Percentiles rank a stretch among this genome's conserved stretches.
Evolutionary conservation across 108 stramenopile species (phyloP).

Genomic region (Cyclotella baltica): DNA sequence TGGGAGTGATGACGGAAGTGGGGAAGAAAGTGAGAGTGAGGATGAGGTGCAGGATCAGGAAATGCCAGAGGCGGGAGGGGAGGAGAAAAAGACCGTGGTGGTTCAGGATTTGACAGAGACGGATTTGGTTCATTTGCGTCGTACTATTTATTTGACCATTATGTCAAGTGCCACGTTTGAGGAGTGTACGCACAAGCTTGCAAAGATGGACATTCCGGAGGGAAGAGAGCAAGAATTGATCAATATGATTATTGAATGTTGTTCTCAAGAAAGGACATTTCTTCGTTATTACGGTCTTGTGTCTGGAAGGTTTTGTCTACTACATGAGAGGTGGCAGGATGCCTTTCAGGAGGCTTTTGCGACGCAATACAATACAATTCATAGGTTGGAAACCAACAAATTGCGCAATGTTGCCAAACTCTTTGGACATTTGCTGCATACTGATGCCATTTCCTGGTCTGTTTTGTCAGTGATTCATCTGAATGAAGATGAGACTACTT

Average conservation of each 20-base stretch:
- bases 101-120: constrained; percentile 88
- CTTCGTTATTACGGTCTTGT: constrained; percentile 96
- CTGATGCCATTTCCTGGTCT: constrained; percentile 98
- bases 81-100: constrained; percentile 52
- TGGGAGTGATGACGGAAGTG: constrained; percentile 54
- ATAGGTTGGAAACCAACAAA: constrained; percentile 98
- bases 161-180: constrained; percentile 99
- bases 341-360: constrained; percentile 90
- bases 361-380: constrained; percentile 92
- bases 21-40: constrained; percentile 63
- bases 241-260: constrained; percentile 99
- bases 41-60: constrained; percentile 59
- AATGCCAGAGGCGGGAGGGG: not conserved
- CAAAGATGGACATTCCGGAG: constrained; percentile 91
- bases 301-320: constrained; percentile 93
- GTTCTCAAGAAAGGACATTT: constrained; percentile 97
- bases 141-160: constrained; percentile 98
- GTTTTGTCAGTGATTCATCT: constrained; percentile 88
- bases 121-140: constrained; percentile 96
- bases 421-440: constrained; percentile 97
- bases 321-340: constrained; percentile 88
- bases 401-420: constrained; percentile 98
- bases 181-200: constrained; percentile 98
- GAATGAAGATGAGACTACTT: constrained; percentile 98
- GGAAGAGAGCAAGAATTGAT: constrained; percentile 89